Evolutionary conservation across 305 asterid genomes (phyloP).

Genomic region (Solanum aculeatissimum): DNA sequence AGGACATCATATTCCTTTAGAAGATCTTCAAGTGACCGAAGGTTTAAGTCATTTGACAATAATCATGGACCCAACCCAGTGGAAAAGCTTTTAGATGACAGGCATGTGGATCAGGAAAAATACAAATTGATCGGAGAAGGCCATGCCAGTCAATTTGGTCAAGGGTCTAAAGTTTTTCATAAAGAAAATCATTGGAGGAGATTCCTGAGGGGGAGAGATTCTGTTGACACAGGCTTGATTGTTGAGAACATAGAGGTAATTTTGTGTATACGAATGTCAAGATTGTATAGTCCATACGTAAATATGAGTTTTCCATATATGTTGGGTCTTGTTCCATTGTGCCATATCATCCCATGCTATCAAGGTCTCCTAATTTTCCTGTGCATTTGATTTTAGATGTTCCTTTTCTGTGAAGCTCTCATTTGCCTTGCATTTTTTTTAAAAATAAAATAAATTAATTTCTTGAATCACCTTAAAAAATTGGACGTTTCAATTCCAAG

Average conservation of each 20-base stretch:
- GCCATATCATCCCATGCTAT: not conserved
- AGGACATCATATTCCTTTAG: slow-evolving; percentile 16
- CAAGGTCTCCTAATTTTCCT: not conserved
- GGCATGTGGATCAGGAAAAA: slow-evolving; percentile 16
- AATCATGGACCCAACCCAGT: slow-evolving; percentile 15
- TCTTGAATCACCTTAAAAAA: not conserved
- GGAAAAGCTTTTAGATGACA: slow-evolving; percentile 12
- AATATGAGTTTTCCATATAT: slow-evolving; percentile 13
- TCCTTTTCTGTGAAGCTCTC: not conserved
- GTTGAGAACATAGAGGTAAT: slow-evolving; percentile 50
- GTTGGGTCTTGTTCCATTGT: slow-evolving; percentile 15
- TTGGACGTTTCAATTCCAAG: not conserved
- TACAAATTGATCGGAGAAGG: slow-evolving; percentile 16
- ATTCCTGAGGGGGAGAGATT: slow-evolving; percentile 21
- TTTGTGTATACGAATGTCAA: slow-evolving; percentile 22
- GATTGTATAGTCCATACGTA: slow-evolving; percentile 19
- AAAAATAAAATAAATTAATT: not conserved
- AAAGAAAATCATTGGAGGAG: slow-evolving; percentile 14
- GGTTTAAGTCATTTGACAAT: slow-evolving; percentile 11
- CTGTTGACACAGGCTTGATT: slow-evolving; percentile 30
- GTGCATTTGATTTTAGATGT: not conserved
- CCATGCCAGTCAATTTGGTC: slow-evolving; percentile 17
- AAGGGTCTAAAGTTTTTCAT: slow-evolving; percentile 13
- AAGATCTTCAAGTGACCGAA: slow-evolving; percentile 11
- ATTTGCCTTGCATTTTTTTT: not conserved